Percentiles rank a stretch among this genome's conserved stretches.
phyloP scores from a whole-genome alignment of 2,329 filamentous ascomycete genomes.

The Exophiala sideris region DNA sequence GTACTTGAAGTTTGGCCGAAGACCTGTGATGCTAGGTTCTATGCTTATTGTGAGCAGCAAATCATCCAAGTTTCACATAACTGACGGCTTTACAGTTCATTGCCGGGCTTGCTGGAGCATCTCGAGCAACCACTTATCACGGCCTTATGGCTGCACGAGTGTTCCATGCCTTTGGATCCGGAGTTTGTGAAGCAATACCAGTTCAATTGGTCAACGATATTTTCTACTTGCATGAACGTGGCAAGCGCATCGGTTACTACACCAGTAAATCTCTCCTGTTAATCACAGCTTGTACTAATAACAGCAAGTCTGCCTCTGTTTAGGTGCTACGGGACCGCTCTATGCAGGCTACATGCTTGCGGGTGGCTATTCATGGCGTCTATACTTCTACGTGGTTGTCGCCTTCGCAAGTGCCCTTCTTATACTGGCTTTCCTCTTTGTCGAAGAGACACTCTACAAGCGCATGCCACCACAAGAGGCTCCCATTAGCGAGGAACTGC shows the following conservation, averaged over 20 bases:
- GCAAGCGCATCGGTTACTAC: too few species aligned
- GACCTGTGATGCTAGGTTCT: too few species aligned
- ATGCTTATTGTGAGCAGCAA: too few species aligned
- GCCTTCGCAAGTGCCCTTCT: constrained; percentile 49
- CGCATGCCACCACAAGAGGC: constrained; percentile 17
- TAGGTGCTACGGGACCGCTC: constrained; percentile 44
- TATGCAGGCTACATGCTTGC: constrained; percentile 61
- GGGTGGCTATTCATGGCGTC: constrained; percentile 56
- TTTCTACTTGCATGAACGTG: too few species aligned
- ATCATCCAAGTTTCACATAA: background rate
- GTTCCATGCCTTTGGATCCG: too few species aligned
- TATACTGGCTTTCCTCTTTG: constrained; percentile 54
- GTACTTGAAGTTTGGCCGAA: too few species aligned
- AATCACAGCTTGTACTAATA: background rate
- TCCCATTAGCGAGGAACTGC: constrained; percentile 32
- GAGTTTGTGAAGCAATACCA: too few species aligned
- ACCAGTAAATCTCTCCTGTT: background rate
- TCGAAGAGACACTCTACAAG: constrained; percentile 58
- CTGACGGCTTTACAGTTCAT: background rate
- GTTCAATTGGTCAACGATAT: too few species aligned
- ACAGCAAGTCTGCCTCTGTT: constrained; percentile 7
- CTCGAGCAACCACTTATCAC: too few species aligned
- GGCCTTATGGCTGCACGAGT: too few species aligned
- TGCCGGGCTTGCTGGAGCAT: too few species aligned
- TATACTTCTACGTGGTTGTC: constrained; percentile 61